Evolutionary conservation across 129 eudicot genomes (phyloP).

Genomic region (Tanacetum coccineum): DNA sequence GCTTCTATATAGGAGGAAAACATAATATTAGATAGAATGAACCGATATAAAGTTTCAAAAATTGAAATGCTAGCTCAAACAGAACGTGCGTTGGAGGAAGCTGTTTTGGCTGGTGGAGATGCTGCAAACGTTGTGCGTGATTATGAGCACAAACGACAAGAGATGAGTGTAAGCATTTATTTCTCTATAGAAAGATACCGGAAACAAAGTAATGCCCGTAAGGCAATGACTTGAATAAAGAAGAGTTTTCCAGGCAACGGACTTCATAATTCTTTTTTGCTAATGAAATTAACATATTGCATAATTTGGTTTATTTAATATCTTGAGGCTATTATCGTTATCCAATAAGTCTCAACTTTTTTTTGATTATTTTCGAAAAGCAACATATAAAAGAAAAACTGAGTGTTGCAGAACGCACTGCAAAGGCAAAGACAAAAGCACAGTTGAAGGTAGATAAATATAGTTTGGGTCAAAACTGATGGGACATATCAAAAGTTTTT

Average conservation of each 20-base stretch:
- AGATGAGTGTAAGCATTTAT: conserved; percentile 50
- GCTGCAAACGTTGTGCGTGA: conserved; percentile 96
- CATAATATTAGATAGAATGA: too few species aligned
- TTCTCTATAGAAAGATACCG: conserved; percentile 64
- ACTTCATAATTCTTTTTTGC: background rate
- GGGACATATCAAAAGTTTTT: too few species aligned
- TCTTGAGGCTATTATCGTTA: conserved; percentile 1
- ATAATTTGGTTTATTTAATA: background rate
- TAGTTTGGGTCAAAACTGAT: too few species aligned
- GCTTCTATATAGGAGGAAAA: too few species aligned
- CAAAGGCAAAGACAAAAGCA: conserved; percentile 69
- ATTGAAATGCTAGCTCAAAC: too few species aligned
- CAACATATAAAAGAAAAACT: conserved; percentile 84
- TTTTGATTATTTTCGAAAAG: conserved; percentile 43
- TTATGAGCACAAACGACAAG: conserved; percentile 82
- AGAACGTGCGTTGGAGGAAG: too few species aligned
- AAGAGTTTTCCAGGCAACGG: conserved; percentile 65
- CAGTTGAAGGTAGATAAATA: conserved; percentile 86
- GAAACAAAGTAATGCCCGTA: conserved; percentile 96
- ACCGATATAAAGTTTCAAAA: too few species aligned
- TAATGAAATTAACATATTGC: conserved; percentile 9
- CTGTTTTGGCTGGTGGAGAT: too few species aligned
- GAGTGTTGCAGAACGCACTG: conserved; percentile 86
- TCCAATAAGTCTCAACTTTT: background rate
- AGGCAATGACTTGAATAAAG: conserved; percentile 96